Percentiles rank a stretch among this genome's conserved stretches.
These are phyloP conservation scores for Phaffia tasmanica DNA, from an alignment of 768 basidiomycete genomes.

Conservation along the genomic window DNA sequence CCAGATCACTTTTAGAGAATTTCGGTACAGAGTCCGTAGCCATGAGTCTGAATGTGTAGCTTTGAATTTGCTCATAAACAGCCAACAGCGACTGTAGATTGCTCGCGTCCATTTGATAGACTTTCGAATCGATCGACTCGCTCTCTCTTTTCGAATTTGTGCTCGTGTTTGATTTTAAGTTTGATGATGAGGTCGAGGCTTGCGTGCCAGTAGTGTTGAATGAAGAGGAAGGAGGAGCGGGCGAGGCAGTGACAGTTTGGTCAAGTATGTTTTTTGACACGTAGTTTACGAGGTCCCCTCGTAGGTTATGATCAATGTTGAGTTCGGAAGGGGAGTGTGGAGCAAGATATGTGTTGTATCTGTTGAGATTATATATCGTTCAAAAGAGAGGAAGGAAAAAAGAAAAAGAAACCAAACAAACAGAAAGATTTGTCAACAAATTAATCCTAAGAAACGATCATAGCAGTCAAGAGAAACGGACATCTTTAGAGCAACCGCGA, in stretches of 20 bases:
- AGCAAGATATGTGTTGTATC: conserved; percentile 89
- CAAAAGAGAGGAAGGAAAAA: not conserved
- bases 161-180: not conserved
- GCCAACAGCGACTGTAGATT: conserved; percentile 87
- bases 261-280: conserved; percentile 76
- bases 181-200: not conserved
- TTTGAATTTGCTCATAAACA: conserved; percentile 91
- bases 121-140: conserved; percentile 39
- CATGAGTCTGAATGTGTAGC: conserved; percentile 92
- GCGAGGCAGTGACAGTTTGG: conserved; percentile 28
- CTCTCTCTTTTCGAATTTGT: conserved; percentile 42
- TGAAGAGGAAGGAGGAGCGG: conserved; percentile 23
- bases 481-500: conserved; percentile 81
- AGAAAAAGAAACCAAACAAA: not conserved
- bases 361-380: conserved; percentile 17
- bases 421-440: not conserved
- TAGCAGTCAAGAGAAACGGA: conserved; percentile 26
- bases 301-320: conserved; percentile 93
- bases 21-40: conserved; percentile 98
- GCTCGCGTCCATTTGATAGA: conserved; percentile 64
- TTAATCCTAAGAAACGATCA: not conserved
- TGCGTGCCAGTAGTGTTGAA: too few species aligned
- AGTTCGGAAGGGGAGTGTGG: conserved; percentile 90
- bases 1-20: conserved; percentile 25
- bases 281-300: conserved; percentile 88